Conservation (phyloP, 202 grass and related monocot genomes). For the Setaria viridis region DNA sequence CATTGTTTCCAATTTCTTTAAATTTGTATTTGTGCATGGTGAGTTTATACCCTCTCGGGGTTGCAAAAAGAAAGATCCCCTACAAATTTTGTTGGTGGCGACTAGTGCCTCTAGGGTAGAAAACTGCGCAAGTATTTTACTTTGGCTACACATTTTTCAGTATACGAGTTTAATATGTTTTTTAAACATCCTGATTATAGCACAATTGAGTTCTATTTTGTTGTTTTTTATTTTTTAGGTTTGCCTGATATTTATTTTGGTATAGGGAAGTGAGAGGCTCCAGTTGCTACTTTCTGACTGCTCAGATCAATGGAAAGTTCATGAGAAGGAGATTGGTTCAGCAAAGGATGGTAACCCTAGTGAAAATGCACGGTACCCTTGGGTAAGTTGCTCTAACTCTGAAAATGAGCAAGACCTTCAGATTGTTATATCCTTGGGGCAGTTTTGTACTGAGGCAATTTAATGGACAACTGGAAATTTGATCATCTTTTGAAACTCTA, state of each 20-base stretch:
- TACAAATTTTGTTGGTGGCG: not conserved
- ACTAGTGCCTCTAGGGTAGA: not conserved
- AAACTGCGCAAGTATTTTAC: not conserved
- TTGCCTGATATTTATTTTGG: slow-evolving; percentile 47
- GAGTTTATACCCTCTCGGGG: not conserved
- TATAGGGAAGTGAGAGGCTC: slow-evolving; percentile 92
- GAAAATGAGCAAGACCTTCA: slow-evolving; percentile 7
- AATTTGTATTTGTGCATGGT: slow-evolving; percentile 7
- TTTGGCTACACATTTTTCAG: not conserved
- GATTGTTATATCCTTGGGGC: slow-evolving; percentile 3
- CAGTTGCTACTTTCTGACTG: slow-evolving; percentile 77
- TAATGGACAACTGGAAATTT: slow-evolving; percentile 24
- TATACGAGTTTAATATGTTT: slow-evolving; percentile 31
- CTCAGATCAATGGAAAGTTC: slow-evolving; percentile 51
- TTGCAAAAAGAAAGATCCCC: not conserved
- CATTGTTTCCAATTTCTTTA: not conserved
- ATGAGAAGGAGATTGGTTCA: slow-evolving; percentile 44
- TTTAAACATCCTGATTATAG: slow-evolving; percentile 4
- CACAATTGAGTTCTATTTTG: not conserved
- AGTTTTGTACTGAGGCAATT: slow-evolving; percentile 26
- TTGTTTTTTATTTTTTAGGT: slow-evolving; percentile 26
- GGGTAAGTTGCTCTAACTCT: slow-evolving; percentile 60
- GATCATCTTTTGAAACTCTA: not conserved
- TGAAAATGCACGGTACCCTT: slow-evolving; percentile 47
- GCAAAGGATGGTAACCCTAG: slow-evolving; percentile 30